Evolutionary conservation across 768 basidiomycete genomes (phyloP).

Genomic region (Suillus discolor): DNA sequence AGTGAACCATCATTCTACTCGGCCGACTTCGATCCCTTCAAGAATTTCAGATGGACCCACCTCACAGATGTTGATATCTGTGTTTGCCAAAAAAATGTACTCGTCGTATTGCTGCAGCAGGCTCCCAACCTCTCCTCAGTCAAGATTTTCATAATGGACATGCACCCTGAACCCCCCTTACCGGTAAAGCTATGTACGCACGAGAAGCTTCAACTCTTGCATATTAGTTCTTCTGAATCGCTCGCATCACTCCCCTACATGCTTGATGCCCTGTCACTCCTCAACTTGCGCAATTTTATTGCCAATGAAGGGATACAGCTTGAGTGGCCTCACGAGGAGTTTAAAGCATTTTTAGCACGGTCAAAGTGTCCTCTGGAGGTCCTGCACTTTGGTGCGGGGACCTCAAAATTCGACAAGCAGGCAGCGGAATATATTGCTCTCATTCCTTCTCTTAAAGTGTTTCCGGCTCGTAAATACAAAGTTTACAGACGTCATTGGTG

Average conservation of each 20-base stretch:
- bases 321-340: neutral
- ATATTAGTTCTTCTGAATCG: neutral
- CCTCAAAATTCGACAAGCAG: too few relatives aligned
- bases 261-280: neutral
- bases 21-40: constrained; percentile 10
- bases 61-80: constrained; percentile 18
- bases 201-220: constrained; percentile 15
- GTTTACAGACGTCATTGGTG: too few relatives aligned
- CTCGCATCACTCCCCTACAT: neutral
- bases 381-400: neutral
- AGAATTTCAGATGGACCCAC: constrained; percentile 20
- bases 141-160: constrained; percentile 10
- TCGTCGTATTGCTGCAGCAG: constrained; percentile 7
- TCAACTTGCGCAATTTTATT: neutral
- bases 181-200: constrained; percentile 12
- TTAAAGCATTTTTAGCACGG: neutral
- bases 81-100: neutral
- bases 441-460: neutral
- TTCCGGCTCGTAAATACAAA: too few relatives aligned
- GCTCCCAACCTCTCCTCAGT: neutral
- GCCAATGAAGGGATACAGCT: neutral
- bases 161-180: neutral
- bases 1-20: too few relatives aligned
- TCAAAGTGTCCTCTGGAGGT: neutral
- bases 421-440: neutral